Evolutionary conservation across 2,329 filamentous ascomycete species (phyloP).

Genomic region (Aspergillus sojae): DNA sequence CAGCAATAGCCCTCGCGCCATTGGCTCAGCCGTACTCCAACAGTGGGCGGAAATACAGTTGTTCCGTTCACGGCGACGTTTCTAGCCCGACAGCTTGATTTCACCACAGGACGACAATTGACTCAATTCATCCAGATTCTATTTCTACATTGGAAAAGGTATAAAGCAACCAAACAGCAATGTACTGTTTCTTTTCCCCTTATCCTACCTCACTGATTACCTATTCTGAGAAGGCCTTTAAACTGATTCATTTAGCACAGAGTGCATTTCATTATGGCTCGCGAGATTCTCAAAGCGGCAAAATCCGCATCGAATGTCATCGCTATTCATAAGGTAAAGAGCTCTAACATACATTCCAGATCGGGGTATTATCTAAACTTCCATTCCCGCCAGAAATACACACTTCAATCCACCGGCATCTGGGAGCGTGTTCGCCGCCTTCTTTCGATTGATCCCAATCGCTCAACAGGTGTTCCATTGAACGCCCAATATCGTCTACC

Average conservation of each 20-base stretch:
- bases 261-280: slow-evolving; percentile 36
- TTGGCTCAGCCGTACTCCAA: neutral
- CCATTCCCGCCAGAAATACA: slow-evolving; percentile 76
- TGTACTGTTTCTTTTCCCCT: too few relatives aligned
- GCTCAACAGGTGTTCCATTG: slow-evolving; percentile 87
- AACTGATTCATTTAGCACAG: slow-evolving; percentile 21
- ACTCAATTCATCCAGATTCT: neutral
- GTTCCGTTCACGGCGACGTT: slow-evolving; percentile 8
- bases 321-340: slow-evolving; percentile 40
- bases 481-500: slow-evolving; percentile 93
- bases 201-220: neutral
- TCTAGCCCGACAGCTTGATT: neutral
- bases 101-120: neutral
- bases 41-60: slow-evolving; percentile 7
- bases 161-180: neutral
- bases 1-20: neutral
- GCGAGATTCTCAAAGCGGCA: slow-evolving; percentile 41
- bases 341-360: neutral
- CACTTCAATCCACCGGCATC: slow-evolving; percentile 82
- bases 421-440: slow-evolving; percentile 81
- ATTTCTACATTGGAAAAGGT: neutral
- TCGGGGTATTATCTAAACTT: neutral
- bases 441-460: slow-evolving; percentile 80
- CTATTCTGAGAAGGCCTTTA: neutral
- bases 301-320: slow-evolving; percentile 42